Evolutionary conservation across 805 yeast genomes (phyloP), one percentile per base, ranked within the genome.

Genomic region (Cyberlindnera mississippiensis): DNA sequence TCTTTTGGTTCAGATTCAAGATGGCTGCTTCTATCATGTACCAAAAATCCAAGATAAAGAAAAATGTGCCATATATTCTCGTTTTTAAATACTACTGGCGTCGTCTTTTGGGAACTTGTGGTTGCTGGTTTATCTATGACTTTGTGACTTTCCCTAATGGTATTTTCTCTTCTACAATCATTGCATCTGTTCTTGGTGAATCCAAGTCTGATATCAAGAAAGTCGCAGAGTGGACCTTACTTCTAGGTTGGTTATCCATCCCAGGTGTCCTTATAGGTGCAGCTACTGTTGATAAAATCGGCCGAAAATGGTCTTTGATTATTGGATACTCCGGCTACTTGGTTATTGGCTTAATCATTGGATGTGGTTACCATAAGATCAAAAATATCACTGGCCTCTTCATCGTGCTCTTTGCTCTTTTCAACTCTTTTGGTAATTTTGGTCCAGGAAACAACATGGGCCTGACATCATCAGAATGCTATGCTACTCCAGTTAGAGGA

Each of bases 361-460:
- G 88, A 32, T 73, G 78, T 49, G 78, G 80, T 3, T 81, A 73
- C 55, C 71, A 73, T 15, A 71, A 78, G 56, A 62, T 85, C 43
- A 62, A 64, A 26, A 73, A 75, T 32, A 82, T 81, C 43, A 69
- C 76, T 14, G 78, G 82, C 6, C 65, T 82, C 27, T 85, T 85
- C 60, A 73, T 85, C 45, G 69, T 85, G 33, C 78, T 85, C 58
- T 85, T 83, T 59, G 91, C 90, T 24, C 61, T 84, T 17, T 78
- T 85, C 79, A 77, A 75, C 68, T 73, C 79, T 12, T 62, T 69
- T 51, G 89, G 90, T 53, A 84, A 83, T 62, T 66, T 82, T 51
- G 93, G 93, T 1, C 93, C 93, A 3, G 93, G 93, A 46, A 74
- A 83, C 57, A 76, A 75, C 71, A 66, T 84, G 71, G 91, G 91